A percentile compares a stretch with the other conserved stretches of the same genome.
Conservation (phyloP, 495 filamentous ascomycete genomes). For the Annulohypoxylon stygium region DNA sequence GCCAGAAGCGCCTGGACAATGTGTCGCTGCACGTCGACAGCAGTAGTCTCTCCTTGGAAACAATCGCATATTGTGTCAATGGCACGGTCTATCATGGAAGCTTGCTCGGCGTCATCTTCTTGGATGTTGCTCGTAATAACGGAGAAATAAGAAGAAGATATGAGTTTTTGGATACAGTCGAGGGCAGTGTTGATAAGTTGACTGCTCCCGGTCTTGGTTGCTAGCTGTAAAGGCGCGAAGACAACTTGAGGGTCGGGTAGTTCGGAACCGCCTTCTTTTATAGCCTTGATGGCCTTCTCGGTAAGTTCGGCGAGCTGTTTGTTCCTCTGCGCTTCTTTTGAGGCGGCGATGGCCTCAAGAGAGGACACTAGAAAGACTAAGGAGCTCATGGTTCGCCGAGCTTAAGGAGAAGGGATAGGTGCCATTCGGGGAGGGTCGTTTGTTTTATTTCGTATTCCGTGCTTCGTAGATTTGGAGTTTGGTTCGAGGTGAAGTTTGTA, state of each 20-base stretch:
- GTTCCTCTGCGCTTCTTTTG: constrained; percentile 85
- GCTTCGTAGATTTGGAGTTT: constrained; percentile 3
- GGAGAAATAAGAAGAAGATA: constrained; percentile 98
- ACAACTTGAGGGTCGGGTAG: constrained; percentile 87
- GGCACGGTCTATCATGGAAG: constrained; percentile 88
- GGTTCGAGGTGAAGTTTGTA: neutral
- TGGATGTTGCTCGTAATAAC: constrained; percentile 58
- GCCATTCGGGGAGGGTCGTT: constrained; percentile 54
- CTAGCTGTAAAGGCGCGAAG: constrained; percentile 89
- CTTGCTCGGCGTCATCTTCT: constrained; percentile 64
- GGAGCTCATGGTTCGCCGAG: constrained; percentile 80
- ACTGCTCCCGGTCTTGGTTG: constrained; percentile 85
- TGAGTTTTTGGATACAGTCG: constrained; percentile 98
- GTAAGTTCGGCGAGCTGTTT: constrained; percentile 84
- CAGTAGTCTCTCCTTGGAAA: constrained; percentile 94
- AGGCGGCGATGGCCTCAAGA: constrained; percentile 87
- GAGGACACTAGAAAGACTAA: constrained; percentile 95
- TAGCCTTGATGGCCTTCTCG: constrained; percentile 82
- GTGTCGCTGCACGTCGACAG: constrained; percentile 91
- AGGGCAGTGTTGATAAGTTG: constrained; percentile 88
- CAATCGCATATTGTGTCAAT: constrained; percentile 99
- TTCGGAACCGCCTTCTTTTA: constrained; percentile 79
- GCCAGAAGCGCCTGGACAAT: constrained; percentile 97
- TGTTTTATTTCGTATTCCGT: neutral
- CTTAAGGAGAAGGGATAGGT: constrained; percentile 49